Conservation (phyloP, 352 stramenopile species). For the Heterotrichella gracilis region DNA sequence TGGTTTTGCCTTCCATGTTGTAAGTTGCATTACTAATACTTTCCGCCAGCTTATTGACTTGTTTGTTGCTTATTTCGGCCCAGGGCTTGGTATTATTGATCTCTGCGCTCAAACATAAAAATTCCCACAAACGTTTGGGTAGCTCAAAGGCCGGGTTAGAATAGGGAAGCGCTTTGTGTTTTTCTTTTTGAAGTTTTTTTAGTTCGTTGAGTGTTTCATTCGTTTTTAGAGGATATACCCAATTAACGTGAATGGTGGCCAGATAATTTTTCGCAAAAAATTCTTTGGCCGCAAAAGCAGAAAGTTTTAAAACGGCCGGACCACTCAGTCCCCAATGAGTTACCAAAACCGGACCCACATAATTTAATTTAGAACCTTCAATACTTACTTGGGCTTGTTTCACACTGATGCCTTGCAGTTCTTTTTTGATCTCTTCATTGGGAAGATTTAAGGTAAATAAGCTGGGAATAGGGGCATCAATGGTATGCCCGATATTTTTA, state of each 20-base stretch:
- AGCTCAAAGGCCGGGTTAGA: not conserved
- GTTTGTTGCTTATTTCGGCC: not conserved
- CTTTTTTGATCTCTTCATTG: not conserved
- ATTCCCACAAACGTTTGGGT: not conserved
- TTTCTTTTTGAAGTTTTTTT: not conserved
- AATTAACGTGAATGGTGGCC: not conserved
- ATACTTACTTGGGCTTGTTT: not conserved
- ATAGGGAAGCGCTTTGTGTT: not conserved
- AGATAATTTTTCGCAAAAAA: not conserved
- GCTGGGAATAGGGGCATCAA: not conserved
- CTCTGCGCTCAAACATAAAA: not conserved
- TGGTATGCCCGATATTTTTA: not conserved
- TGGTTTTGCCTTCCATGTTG: not conserved
- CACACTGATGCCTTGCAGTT: not conserved
- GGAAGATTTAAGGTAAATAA: constrained; percentile 4
- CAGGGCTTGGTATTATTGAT: not conserved
- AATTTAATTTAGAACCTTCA: not conserved
- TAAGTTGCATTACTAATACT: not conserved
- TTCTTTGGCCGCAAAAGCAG: not conserved
- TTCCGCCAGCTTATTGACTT: not conserved
- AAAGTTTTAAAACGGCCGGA: not conserved
- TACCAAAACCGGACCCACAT: not conserved
- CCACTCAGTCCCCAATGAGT: not conserved
- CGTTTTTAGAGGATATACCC: not conserved
- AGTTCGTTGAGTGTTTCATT: not conserved